These are phyloP conservation scores for Nicotiana obtusifolia DNA, from an alignment of 257 asterid species.

Conservation along the genomic window DNA sequence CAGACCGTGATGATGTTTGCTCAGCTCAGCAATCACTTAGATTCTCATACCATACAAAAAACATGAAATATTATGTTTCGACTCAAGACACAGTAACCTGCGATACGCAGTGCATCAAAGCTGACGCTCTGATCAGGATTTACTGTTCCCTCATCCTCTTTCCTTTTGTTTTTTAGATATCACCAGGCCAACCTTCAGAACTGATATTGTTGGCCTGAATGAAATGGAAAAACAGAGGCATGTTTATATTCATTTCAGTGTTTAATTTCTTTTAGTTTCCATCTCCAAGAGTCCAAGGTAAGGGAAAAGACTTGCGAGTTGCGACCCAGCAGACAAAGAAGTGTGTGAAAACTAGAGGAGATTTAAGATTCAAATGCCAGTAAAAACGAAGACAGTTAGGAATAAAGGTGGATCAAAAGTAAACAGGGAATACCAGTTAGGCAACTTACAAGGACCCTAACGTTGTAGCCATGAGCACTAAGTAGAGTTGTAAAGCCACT, in stretches of 20 bases:
- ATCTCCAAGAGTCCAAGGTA: background rate
- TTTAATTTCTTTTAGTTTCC: background rate
- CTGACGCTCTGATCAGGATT: background rate
- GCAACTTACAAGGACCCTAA: background rate
- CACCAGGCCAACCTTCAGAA: background rate
- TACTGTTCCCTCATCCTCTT: background rate
- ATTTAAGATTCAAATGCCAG: background rate
- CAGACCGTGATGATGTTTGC: background rate
- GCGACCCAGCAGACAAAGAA: background rate
- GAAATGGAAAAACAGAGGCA: background rate
- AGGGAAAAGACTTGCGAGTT: background rate
- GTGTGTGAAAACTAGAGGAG: background rate
- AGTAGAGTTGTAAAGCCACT: background rate
- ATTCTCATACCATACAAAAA: slow-evolving; percentile 10
- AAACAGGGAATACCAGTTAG: background rate
- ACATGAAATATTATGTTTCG: background rate
- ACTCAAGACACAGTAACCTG: background rate
- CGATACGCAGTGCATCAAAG: slow-evolving; percentile 5
- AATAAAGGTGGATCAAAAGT: background rate
- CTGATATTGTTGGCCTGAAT: background rate
- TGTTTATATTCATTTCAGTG: background rate
- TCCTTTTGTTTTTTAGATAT: background rate
- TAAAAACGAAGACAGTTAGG: background rate
- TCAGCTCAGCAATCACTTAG: background rate
- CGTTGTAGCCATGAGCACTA: background rate